These are phyloP conservation scores for Trypanosoma platydactyli DNA, from an alignment of 208 protist genomes.

Conservation along the genomic window DNA sequence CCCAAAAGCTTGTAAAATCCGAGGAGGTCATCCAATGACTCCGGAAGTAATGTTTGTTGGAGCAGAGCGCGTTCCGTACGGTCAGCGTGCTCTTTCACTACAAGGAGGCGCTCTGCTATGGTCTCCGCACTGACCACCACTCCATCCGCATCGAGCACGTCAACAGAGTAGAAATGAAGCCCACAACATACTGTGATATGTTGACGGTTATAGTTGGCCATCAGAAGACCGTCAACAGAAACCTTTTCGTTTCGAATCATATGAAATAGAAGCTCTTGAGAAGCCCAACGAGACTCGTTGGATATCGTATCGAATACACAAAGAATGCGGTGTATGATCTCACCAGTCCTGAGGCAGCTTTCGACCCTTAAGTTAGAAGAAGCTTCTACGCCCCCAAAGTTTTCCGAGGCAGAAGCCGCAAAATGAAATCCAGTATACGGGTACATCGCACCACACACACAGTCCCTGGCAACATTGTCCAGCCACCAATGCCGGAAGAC, in stretches of 20 bases:
- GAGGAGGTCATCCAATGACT: slow-evolving; percentile 41
- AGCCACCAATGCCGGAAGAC: slow-evolving; percentile 20
- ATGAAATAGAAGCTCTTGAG: slow-evolving; percentile 26
- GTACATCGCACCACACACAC: slow-evolving; percentile 14
- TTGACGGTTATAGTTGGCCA: slow-evolving; percentile 27
- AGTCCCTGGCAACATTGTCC: slow-evolving; percentile 10
- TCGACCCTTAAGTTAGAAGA: background rate
- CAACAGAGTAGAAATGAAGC: slow-evolving; percentile 64
- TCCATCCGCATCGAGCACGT: slow-evolving; percentile 48
- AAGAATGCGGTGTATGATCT: slow-evolving; percentile 27
- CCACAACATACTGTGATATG: slow-evolving; percentile 83
- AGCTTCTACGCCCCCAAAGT: background rate
- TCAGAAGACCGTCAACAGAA: slow-evolving; percentile 11
- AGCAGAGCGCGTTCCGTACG: slow-evolving; percentile 19
- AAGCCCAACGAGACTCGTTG: slow-evolving; percentile 8
- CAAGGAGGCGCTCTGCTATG: slow-evolving; percentile 18
- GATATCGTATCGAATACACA: slow-evolving; percentile 14
- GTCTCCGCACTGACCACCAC: slow-evolving; percentile 1
- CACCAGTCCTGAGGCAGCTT: slow-evolving; percentile 3
- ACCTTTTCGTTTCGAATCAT: slow-evolving; percentile 15
- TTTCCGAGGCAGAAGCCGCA: background rate
- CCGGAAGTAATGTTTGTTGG: slow-evolving; percentile 35
- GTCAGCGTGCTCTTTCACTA: slow-evolving; percentile 22
- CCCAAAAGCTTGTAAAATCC: slow-evolving; percentile 51
- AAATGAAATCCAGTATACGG: slow-evolving; percentile 29